Evolutionary conservation across 148 eudicot genomes (phyloP).

Genomic region (Rhododendron molle): DNA sequence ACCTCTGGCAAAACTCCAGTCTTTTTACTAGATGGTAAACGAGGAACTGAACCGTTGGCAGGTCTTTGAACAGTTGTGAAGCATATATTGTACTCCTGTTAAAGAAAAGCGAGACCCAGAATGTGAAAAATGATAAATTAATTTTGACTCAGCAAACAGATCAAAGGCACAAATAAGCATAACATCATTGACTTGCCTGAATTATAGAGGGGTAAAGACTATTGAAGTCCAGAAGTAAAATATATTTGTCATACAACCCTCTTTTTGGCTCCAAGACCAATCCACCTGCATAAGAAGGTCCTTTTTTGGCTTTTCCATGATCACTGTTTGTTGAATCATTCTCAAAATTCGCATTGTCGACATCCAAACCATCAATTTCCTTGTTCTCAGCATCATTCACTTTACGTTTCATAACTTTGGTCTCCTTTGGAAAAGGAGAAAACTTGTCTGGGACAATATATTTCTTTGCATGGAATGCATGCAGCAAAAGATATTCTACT

Average conservation of each 20-base stretch:
- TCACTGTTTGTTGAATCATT: constrained; percentile 46
- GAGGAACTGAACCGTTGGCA: too few relatives aligned
- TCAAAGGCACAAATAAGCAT: not conserved
- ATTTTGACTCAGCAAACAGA: not conserved
- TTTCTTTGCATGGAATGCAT: constrained; percentile 93
- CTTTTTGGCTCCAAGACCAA: constrained; percentile 96
- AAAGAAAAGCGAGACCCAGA: not conserved
- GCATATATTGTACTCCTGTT: too few relatives aligned
- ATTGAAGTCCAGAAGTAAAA: constrained; percentile 94
- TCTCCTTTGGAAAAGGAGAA: constrained; percentile 56
- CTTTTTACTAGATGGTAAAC: too few relatives aligned
- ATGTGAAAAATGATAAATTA: not conserved
- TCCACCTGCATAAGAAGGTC: constrained; percentile 92
- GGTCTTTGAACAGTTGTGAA: too few relatives aligned
- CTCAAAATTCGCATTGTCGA: constrained; percentile 41
- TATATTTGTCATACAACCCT: constrained; percentile 92
- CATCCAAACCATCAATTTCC: constrained; percentile 31
- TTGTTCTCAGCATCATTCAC: constrained; percentile 30
- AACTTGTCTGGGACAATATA: constrained; percentile 89
- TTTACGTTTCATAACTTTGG: constrained; percentile 67
- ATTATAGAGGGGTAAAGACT: constrained; percentile 99
- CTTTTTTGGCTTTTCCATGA: constrained; percentile 66
- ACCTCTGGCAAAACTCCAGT: too few relatives aligned
- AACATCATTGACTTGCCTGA: constrained; percentile 48
- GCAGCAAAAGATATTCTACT: constrained; percentile 92